A percentile compares a stretch with the other conserved stretches of the same genome.
These are phyloP conservation scores for Penicillium argentinense DNA, from an alignment of 495 filamentous ascomycete species.

Conservation along the genomic window DNA sequence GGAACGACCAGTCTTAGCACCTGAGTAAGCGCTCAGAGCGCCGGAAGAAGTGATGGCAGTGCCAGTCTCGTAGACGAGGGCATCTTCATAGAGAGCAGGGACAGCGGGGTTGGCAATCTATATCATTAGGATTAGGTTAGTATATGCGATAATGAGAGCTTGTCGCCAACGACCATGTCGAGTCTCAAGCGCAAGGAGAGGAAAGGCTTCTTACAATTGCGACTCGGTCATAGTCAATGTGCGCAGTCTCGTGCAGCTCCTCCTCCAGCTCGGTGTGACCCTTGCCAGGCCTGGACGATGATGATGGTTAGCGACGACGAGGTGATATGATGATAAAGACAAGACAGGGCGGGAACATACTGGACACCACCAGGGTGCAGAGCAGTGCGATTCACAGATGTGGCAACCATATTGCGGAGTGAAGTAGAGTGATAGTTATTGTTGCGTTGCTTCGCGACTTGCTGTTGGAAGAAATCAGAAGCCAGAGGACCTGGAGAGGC, in stretches of 20 bases:
- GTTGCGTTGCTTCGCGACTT: conserved; percentile 58
- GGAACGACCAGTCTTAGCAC: conserved; percentile 95
- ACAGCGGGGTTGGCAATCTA: conserved; percentile 90
- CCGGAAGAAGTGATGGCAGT: conserved; percentile 95
- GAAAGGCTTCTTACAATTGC: conserved; percentile 70
- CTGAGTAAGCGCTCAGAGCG: conserved; percentile 94
- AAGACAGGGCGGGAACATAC: conserved; percentile 54
- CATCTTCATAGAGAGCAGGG: conserved; percentile 97
- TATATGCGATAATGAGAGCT: conserved; percentile 12
- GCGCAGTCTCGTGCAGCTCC: conserved; percentile 95
- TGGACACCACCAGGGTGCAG: conserved; percentile 90
- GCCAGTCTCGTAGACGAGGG: conserved; percentile 96
- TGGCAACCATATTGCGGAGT: conserved; percentile 66
- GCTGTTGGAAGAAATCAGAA: conserved; percentile 59
- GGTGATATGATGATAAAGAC: conserved; percentile 12
- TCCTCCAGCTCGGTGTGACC: conserved; percentile 97
- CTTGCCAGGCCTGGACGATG: conserved; percentile 61
- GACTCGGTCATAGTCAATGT: conserved; percentile 99
- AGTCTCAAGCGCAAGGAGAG: conserved; percentile 2
- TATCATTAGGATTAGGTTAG: conserved; percentile 8
- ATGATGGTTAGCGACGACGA: conserved; percentile 33
- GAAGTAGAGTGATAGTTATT: conserved; percentile 65
- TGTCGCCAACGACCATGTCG: conserved; percentile 8
- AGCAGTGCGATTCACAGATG: conserved; percentile 82
- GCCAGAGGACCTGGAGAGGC: conserved; percentile 50